phyloP scores from a whole-genome alignment of 176 grass and related monocot species.

The Avena insularis region DNA sequence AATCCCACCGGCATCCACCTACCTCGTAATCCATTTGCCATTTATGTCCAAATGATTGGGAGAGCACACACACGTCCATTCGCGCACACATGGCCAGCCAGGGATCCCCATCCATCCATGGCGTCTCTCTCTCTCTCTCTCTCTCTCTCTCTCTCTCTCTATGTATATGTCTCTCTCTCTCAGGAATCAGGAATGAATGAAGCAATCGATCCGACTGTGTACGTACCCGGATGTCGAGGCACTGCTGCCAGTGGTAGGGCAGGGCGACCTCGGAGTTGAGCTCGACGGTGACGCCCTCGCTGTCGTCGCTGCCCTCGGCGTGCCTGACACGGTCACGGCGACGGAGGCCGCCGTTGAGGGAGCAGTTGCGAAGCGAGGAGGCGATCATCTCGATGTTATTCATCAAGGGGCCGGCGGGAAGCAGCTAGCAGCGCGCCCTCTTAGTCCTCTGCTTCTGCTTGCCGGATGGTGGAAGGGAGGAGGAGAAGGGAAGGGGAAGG shows the following conservation, averaged over 20 bases:
- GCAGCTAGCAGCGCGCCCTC: background rate
- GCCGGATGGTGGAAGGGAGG: background rate
- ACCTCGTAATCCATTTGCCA: slow-evolving; percentile 47
- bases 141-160: background rate
- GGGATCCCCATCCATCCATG: slow-evolving; percentile 27
- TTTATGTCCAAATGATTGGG: slow-evolving; percentile 63
- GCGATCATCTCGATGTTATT: slow-evolving; percentile 82
- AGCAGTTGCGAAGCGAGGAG: slow-evolving; percentile 68
- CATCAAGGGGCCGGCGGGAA: slow-evolving; percentile 46
- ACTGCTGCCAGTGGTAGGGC: slow-evolving; percentile 98
- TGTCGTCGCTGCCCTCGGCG: slow-evolving; percentile 28
- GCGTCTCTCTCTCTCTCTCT: background rate
- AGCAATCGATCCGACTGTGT: background rate
- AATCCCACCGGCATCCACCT: slow-evolving; percentile 19
- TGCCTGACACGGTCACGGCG: slow-evolving; percentile 22
- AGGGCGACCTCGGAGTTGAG: slow-evolving; percentile 92
- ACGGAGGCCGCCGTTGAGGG: slow-evolving; percentile 44
- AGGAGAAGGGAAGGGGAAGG: background rate
- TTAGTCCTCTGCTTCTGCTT: background rate
- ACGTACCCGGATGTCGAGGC: slow-evolving; percentile 94
- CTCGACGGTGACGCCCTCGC: slow-evolving; percentile 72
- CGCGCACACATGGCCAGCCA: background rate
- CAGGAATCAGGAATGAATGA: background rate
- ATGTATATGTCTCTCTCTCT: too few relatives aligned
- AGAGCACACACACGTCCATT: background rate